Percentiles rank a stretch among this genome's conserved stretches.
phyloP scores from a whole-genome alignment of 129 eudicot genomes.

The Oenanthe sinensis region DNA sequence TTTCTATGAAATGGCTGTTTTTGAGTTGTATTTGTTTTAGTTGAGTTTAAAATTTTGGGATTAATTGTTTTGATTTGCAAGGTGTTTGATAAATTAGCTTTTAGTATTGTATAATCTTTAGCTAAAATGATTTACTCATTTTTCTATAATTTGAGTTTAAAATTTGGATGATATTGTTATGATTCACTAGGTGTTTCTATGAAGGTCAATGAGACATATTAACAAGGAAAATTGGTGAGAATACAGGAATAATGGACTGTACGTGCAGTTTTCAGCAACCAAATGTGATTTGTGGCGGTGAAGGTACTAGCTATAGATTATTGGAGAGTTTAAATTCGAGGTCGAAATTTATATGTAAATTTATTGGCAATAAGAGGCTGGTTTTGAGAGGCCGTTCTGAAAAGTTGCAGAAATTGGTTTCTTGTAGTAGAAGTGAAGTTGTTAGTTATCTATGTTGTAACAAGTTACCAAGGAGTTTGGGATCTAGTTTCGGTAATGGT shows the following conservation, averaged over 20 bases:
- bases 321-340: conserved; percentile 23
- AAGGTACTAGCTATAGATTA: conserved; percentile 34
- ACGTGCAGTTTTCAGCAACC: conserved; percentile 32
- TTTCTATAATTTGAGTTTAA: not conserved
- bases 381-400: conserved; percentile 21
- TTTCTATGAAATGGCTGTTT: not conserved
- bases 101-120: not conserved
- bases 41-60: not conserved
- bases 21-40: not conserved
- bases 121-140: not conserved
- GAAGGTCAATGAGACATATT: conserved; percentile 23
- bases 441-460: conserved; percentile 26
- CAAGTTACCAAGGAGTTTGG: conserved; percentile 18
- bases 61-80: not conserved
- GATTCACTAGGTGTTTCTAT: conserved; percentile 34
- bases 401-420: conserved; percentile 28
- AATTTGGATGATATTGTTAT: conserved; percentile 9
- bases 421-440: conserved; percentile 22
- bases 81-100: no score
- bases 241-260: conserved; percentile 32
- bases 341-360: conserved; percentile 20
- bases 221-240: conserved; percentile 8
- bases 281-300: conserved; percentile 28
- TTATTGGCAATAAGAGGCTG: conserved; percentile 25
- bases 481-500: conserved; percentile 11